Percentiles rank a stretch among this genome's conserved stretches.
Evolutionary conservation across 306 rosid species (phyloP).

Genomic region (Neltuma alba): DNA sequence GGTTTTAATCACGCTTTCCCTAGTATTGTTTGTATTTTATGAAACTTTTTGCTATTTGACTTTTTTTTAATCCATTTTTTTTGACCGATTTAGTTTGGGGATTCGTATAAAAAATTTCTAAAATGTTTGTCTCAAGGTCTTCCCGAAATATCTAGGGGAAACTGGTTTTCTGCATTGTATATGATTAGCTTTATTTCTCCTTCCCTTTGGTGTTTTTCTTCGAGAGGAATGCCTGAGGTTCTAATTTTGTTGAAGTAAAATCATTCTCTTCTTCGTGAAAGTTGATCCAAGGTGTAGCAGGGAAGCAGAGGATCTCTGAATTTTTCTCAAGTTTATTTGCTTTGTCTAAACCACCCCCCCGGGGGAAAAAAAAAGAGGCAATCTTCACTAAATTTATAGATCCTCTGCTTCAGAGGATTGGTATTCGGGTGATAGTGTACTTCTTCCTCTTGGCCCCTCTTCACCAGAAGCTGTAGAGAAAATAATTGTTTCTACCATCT

Average conservation of each 20-base stretch:
- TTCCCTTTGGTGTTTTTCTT: not conserved
- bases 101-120: not conserved
- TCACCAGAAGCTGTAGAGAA: not conserved
- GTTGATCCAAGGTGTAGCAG: not conserved
- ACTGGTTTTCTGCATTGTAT: slow-evolving; percentile 5
- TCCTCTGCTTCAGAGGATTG: not conserved
- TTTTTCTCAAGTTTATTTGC: not conserved
- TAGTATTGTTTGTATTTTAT: not conserved
- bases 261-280: not conserved
- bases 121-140: not conserved
- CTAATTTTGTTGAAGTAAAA: not conserved
- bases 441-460: not conserved
- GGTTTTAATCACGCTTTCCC: not conserved
- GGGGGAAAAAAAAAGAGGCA: too few species aligned
- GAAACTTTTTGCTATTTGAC: not conserved
- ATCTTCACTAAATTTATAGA: not conserved
- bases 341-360: not conserved
- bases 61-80: not conserved
- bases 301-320: not conserved
- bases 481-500: not conserved
- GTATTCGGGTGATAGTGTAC: not conserved
- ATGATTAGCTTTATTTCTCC: not conserved
- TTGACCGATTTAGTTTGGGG: not conserved
- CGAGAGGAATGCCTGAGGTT: not conserved
- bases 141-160: not conserved